These are phyloP conservation scores for Vitis riparia DNA, from an alignment of 164 flowering plant genomes.

Conservation along the genomic window DNA sequence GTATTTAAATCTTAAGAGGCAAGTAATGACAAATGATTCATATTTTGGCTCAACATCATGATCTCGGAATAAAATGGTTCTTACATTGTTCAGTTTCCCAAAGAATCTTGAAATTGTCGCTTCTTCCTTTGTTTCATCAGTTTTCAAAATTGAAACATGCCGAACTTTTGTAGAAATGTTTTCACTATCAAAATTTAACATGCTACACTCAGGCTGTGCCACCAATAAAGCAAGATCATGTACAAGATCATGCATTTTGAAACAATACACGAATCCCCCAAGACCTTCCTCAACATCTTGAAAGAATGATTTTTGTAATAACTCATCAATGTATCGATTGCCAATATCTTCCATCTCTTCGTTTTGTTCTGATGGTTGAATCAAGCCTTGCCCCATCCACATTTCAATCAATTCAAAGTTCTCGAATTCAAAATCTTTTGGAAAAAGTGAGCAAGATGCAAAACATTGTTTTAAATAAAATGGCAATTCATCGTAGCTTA, in stretches of 20 bases:
- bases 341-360: neutral
- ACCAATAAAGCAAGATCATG: neutral
- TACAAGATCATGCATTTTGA: conserved; percentile 1
- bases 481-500: neutral
- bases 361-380: neutral
- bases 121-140: no score
- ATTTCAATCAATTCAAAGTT: no score
- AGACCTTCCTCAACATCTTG: neutral
- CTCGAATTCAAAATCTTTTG: neutral
- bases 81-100: no score
- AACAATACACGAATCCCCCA: rapidly evolving
- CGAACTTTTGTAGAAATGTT: neutral
- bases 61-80: no score
- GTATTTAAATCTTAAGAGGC: neutral
- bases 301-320: neutral
- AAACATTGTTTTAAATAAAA: neutral
- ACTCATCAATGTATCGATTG: neutral
- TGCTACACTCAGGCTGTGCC: neutral
- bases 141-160: neutral
- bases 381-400: conserved; percentile 2
- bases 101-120: no score
- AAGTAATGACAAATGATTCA: no score
- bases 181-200: neutral
- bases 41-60: no score
- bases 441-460: neutral